Evolutionary conservation across 805 yeast genomes (phyloP).

Genomic region (Wickerhamiella domercqiae): DNA sequence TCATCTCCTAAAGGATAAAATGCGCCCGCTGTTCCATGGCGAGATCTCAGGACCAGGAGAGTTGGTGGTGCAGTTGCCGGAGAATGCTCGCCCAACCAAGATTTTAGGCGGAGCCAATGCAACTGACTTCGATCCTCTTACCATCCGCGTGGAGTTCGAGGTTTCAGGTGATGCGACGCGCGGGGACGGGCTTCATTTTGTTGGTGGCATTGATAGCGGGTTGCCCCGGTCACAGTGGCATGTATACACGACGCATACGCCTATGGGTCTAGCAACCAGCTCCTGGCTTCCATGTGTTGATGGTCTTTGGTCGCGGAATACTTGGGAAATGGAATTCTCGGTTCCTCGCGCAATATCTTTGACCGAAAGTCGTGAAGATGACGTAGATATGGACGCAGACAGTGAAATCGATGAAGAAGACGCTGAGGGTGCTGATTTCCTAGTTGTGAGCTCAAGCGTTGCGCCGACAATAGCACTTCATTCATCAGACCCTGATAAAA

Average conservation of each 20-base stretch:
- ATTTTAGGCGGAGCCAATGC: slow-evolving; percentile 25
- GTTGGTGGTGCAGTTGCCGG: slow-evolving; percentile 47
- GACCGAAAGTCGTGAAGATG: slow-evolving; percentile 6
- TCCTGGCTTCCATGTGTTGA: slow-evolving; percentile 98
- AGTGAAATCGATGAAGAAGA: slow-evolving; percentile 22
- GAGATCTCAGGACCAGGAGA: slow-evolving; percentile 49
- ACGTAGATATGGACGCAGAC: slow-evolving; percentile 19
- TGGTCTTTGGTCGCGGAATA: slow-evolving; percentile 68
- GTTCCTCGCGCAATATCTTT: slow-evolving; percentile 38
- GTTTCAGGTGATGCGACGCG: slow-evolving; percentile 43
- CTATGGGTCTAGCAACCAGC: slow-evolving; percentile 65
- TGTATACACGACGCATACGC: slow-evolving; percentile 71
- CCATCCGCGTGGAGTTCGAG: slow-evolving; percentile 51
- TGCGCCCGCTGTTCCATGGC: slow-evolving; percentile 18
- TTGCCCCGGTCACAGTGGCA: slow-evolving; percentile 45
- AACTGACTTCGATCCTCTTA: slow-evolving; percentile 49
- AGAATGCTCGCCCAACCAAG: slow-evolving; percentile 27
- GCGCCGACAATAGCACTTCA: slow-evolving; percentile 47
- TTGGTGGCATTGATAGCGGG: slow-evolving; percentile 39
- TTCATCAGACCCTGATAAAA: slow-evolving; percentile 57
- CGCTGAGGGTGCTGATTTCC: slow-evolving; percentile 21
- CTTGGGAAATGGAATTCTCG: slow-evolving; percentile 84
- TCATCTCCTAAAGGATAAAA: slow-evolving; percentile 13
- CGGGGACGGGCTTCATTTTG: slow-evolving; percentile 51
- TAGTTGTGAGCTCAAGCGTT: slow-evolving; percentile 30